Evolutionary conservation across 2,329 filamentous ascomycete species (phyloP), one percentile per base, ranked within the genome.

Genomic region (Blastomyces silverae): DNA sequence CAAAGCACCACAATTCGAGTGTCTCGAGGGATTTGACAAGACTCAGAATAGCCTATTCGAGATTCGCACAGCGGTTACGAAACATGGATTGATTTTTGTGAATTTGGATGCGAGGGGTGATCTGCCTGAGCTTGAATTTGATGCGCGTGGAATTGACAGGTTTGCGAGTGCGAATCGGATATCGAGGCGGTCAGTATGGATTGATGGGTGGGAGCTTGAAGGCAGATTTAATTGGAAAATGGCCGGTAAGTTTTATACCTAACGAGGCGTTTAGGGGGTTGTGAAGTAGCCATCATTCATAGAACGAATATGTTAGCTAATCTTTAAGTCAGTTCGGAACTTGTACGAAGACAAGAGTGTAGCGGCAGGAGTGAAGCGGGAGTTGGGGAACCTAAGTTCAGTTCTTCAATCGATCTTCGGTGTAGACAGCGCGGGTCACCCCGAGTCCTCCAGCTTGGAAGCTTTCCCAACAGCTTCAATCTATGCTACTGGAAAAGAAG

Each of bases 1-100:
- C 34, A 87, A 87, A 71, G 85, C 85, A 1, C 85, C 85, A 0
- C 80, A 82, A 1, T 87, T 85, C 69, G 79, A 85, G 52, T 79
- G 82, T 25, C 73, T 86, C 0, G 75, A 78, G 1, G 83, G 81
- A 10, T 87, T 87, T 69, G 81, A 85, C 68, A 84, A 81, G 73
- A 75, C 77, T 13, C 75, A 83, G 71, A 86, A 87, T 67, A 79
- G 81, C 7, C 78, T 87, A 0, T 81, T 86, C 65, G 71, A 73
- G 63, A 70, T 76, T 28, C 72, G 73, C 37, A 63, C 70, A 0
- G 61, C 64, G 55, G 70, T 68, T 5, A 73, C 66, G 11, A 64
- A 65, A 0, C 58, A 67, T 17, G 73, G 73, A 1, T 68, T 67
- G 63, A 66, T 73, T 1, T 74, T 73, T 66, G 71, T 74, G 7